Base-by-base conservation (phyloP, 176 grass and related monocot species). In the Rhynchospora breviuscula region DNA sequence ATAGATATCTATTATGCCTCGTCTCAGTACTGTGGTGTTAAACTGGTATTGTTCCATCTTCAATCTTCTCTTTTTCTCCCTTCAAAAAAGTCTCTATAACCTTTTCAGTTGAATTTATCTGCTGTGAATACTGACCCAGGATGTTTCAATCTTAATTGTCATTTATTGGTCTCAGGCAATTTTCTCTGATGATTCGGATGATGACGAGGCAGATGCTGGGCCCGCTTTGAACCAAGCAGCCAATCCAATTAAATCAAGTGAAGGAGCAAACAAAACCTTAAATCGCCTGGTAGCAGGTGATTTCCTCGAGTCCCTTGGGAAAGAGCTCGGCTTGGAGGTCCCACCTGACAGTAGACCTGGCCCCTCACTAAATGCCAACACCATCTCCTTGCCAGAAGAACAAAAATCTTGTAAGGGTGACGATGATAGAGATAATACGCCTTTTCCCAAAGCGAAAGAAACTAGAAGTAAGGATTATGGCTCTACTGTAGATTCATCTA, bases 181-280 rank as follows among this genome's bases (percentile, higher is more conserved):
- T 85, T 98, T 98, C 87, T 98, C 95, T 85, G 92, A 98, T 80
- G 95, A 95, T 71, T 98, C 92, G n/a, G 95, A 93, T 12, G 88
- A 91, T 81, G 95, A 98, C 87, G 81, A 5, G 68, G 85, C 0
- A 46, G 88, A 81, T 43, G 82, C 78, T 26, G 79, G 73, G 82
- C 85, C 57, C 87, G 45, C 51, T 73, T 84, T 33, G 76, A 83
- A 69, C 79, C 88, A 93, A 64, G 64, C 13, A 25, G 79, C 87
- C 44, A 91, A 91, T 79, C 91, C 87, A 48, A 63, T 83, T 9
- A 95, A 91, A 78, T 94, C 91, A 18, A 98, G 88, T 90, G 95
- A 98, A 89, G 92, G 91, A 69, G 92, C 89, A 13, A 98, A 95
- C 85, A 95, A 88, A 85, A 86, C 92, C 71, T 86, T 98, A 67